Percentiles rank a stretch among this genome's conserved stretches.
These are phyloP conservation scores for Penicillium sp. DNA, from an alignment of 2,329 filamentous ascomycete genomes.

Conservation along the genomic window DNA sequence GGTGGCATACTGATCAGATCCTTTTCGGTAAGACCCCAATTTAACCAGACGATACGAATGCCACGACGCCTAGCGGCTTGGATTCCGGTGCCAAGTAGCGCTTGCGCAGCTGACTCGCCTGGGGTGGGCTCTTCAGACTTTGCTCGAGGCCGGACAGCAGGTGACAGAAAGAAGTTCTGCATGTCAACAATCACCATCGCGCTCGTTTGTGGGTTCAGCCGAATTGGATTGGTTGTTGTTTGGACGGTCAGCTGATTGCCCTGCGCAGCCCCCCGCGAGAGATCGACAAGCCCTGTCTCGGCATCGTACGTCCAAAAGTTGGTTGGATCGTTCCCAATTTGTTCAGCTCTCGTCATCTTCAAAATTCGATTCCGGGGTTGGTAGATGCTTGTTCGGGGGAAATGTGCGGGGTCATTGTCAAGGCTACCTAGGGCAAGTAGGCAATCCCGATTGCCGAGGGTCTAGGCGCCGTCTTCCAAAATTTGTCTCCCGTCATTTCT, in stretches of 20 bases:
- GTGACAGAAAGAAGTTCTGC: constrained; percentile 59
- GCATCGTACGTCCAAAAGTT: constrained; percentile 1
- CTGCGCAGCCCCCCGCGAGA: not conserved
- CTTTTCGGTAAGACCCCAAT: constrained; percentile 61
- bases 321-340: not conserved
- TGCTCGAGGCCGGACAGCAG: constrained; percentile 40
- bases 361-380: not conserved
- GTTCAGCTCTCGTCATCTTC: not conserved
- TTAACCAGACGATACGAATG: constrained; percentile 58
- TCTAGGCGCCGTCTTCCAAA: not conserved
- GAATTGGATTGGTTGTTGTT: constrained; percentile 37
- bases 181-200: constrained; percentile 59
- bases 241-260: constrained; percentile 2
- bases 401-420: not conserved
- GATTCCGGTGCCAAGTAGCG: constrained; percentile 49
- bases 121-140: constrained; percentile 36
- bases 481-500: too few species aligned
- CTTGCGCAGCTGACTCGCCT: constrained; percentile 47
- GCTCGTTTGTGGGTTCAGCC: constrained; percentile 46
- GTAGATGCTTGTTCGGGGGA: not conserved
- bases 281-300: constrained; percentile 1
- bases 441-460: not conserved
- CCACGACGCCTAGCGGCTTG: constrained; percentile 56
- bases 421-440: not conserved
- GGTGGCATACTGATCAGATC: constrained; percentile 58